Base-by-base conservation (phyloP, 805 yeast genomes). In the Candida vartiovaarae region DNA sequence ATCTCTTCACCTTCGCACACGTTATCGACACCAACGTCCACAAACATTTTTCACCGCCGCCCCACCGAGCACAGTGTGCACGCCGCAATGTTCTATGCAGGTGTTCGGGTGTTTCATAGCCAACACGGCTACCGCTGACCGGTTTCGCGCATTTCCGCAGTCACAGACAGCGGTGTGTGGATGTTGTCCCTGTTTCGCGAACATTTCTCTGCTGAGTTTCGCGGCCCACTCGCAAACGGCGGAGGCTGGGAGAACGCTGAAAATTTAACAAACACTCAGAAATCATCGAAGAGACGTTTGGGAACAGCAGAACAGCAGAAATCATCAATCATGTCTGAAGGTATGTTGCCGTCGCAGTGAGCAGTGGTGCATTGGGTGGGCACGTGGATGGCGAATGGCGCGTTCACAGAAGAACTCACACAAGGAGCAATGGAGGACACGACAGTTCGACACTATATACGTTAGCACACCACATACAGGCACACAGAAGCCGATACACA, bases 301-400 rank as follows among this genome's bases (percentile, higher is more conserved):
- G 11, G 23, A 15, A 28, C 32, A 34, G 40, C n/a, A 27, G 31
- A 36, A 32, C 34, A 36, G 32, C 26, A 32, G 39, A 40, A 45
- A 44, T 29, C 44, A 41, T 36, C 56, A 57, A 52, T 36, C 41
- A 57, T 57, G 61, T 57, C 61, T 56, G 61, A 57, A 51, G 61
- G 61, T 57, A 57, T 49, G 61, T 56, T 42, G 3, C 6, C 30
- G 9, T 6, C 6, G 30, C 20, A 39, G 8, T 25, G 5, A 39
- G 20, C n/a, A 33, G 33, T 25, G 20, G 20, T 2, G 20, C 20
- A 15, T 15, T 15, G 20, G 20, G 20, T 15, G 20, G 20, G 2
- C 20, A 15, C 2, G 20, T 15, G 20, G 20, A 15, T 15, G 20
- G 20, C 20, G 20, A 15, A 15, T 15, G 20, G 20, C 20, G 2